Evolutionary conservation across 2,329 filamentous ascomycete genomes (phyloP).

Genomic region (Karstenula rhodostoma): DNA sequence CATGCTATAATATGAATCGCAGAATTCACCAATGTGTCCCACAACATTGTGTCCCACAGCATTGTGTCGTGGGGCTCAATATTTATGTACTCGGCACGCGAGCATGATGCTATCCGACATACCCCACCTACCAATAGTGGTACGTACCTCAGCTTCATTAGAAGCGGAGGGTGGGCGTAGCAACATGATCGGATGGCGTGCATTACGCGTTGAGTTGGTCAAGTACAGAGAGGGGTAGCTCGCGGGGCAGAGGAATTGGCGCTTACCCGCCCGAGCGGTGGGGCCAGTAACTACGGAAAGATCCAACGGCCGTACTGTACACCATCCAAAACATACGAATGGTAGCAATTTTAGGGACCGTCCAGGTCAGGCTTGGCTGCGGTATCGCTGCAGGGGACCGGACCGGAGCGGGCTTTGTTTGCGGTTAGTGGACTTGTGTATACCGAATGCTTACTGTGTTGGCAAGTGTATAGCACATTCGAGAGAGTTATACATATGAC

Average conservation of each 20-base stretch:
- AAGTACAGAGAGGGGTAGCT: slow-evolving; percentile 12
- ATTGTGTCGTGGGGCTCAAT: background rate
- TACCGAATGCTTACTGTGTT: background rate
- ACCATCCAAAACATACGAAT: background rate
- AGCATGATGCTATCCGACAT: background rate
- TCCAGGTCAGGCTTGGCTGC: background rate
- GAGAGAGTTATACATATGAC: background rate
- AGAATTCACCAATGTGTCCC: no score
- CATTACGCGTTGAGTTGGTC: background rate
- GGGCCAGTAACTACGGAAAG: background rate
- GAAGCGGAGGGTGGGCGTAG: background rate
- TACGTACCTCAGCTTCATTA: background rate
- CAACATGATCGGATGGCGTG: background rate
- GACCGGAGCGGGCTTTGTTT: background rate
- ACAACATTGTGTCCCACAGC: no score
- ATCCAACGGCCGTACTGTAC: background rate
- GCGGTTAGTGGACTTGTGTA: background rate
- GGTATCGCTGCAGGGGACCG: background rate
- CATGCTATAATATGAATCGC: slow-evolving; percentile 1
- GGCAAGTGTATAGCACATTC: background rate
- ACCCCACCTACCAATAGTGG: background rate
- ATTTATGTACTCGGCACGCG: background rate
- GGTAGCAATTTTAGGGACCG: background rate
- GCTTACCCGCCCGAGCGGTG: background rate
- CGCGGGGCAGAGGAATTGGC: slow-evolving; percentile 12